Conservation (phyloP, 2,329 filamentous ascomycete species). For the Plectosphaerella sp. region DNA sequence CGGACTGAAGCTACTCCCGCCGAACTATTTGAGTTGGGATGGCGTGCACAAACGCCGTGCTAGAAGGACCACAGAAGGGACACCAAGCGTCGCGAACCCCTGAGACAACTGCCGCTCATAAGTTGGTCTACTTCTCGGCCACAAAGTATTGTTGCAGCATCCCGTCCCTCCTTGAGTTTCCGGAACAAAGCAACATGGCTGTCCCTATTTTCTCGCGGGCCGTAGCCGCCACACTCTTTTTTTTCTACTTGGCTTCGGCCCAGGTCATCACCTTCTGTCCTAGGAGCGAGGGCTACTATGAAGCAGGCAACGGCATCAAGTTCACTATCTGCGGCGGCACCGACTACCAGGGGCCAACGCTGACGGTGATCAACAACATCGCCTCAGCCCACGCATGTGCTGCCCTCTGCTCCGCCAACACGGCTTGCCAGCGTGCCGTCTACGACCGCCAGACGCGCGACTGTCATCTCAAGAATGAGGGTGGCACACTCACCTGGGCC, state of each 20-base stretch:
- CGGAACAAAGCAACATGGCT: too few relatives aligned
- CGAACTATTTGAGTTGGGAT: too few relatives aligned
- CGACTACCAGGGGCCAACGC: slow-evolving; percentile 7
- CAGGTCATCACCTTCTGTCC: slow-evolving; percentile 7
- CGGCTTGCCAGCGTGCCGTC: slow-evolving; percentile 10
- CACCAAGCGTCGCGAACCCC: too few relatives aligned
- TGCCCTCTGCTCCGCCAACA: slow-evolving; percentile 9
- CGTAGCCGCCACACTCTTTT: slow-evolving; percentile 3
- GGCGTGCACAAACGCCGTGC: too few relatives aligned
- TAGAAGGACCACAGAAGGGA: too few relatives aligned
- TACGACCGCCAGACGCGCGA: slow-evolving; percentile 14
- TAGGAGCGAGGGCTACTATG: slow-evolving; percentile 5
- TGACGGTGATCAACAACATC: slow-evolving; percentile 5
- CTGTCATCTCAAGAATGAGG: slow-evolving; percentile 13
- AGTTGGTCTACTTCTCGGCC: too few relatives aligned
- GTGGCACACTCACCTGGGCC: slow-evolving; percentile 9
- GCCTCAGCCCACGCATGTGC: slow-evolving; percentile 10
- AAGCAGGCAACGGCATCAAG: slow-evolving; percentile 2
- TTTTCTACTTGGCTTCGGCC: slow-evolving; percentile 6
- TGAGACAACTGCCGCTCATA: too few relatives aligned
- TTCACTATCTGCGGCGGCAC: slow-evolving; percentile 10
- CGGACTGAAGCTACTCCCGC: too few relatives aligned
- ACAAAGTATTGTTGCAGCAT: too few relatives aligned
- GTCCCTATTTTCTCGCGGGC: too few relatives aligned
- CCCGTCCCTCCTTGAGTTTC: too few relatives aligned